Conservation (phyloP, 495 filamentous ascomycete genomes). For the Penicillium paxilli region DNA sequence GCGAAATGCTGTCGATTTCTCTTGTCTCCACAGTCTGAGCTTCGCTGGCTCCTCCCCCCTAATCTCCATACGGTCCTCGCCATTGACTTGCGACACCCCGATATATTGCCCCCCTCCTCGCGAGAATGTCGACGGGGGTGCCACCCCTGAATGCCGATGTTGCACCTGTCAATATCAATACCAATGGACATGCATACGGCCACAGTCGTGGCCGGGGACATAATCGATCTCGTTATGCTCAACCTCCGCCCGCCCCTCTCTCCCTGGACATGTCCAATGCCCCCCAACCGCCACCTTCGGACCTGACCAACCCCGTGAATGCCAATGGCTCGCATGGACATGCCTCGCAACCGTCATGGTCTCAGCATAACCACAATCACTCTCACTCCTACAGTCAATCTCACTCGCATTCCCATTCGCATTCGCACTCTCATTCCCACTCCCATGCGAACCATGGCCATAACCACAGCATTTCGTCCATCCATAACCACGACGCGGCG, state of each 20-base stretch:
- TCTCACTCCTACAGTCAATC: constrained; percentile 18
- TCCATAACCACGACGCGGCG: constrained; percentile 14
- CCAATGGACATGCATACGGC: constrained; percentile 31
- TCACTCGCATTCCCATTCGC: constrained; percentile 28
- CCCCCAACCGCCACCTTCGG: constrained; percentile 14
- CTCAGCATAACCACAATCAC: constrained; percentile 27
- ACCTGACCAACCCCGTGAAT: constrained; percentile 15
- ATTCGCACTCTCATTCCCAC: constrained; percentile 26
- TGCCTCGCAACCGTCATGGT: constrained; percentile 14
- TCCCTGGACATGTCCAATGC: constrained; percentile 22
- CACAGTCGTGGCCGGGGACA: constrained; percentile 44
- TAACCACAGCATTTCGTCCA: constrained; percentile 14
- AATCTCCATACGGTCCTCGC: constrained; percentile 4
- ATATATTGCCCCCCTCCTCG: background rate
- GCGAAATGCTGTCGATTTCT: background rate
- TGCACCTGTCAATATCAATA: constrained; percentile 27
- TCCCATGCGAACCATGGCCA: constrained; percentile 20
- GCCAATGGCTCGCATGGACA: constrained; percentile 23
- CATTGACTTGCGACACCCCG: constrained; percentile 7
- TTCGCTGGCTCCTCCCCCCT: background rate
- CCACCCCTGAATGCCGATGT: constrained; percentile 34
- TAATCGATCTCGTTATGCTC: constrained; percentile 39
- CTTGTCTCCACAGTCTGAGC: background rate
- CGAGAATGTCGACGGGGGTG: constrained; percentile 42
- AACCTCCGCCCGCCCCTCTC: constrained; percentile 30